Conservation (phyloP, 192 early-diverging fungal species). For the Podila epigama region DNA sequence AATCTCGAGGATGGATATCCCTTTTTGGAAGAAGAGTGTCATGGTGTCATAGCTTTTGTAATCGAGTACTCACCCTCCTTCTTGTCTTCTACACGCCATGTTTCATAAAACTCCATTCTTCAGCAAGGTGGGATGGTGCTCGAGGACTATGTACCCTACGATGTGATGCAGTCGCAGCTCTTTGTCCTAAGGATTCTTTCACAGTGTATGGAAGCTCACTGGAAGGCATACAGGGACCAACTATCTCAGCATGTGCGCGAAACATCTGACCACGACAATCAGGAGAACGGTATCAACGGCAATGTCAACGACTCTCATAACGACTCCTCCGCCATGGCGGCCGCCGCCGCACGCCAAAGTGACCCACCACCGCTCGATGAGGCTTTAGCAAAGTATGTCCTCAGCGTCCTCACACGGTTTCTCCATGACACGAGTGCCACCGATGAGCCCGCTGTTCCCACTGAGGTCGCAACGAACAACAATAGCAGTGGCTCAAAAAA, state of each 20-base stretch:
- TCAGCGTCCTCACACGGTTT: slow-evolving; percentile 68
- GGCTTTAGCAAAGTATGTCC: slow-evolving; percentile 68
- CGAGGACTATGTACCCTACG: slow-evolving; percentile 65
- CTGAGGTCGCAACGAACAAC: slow-evolving; percentile 44
- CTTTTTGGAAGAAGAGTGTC: too few relatives aligned
- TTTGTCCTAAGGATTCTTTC: slow-evolving; percentile 84
- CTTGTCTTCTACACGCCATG: neutral
- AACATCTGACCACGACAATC: slow-evolving; percentile 29
- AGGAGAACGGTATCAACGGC: slow-evolving; percentile 17
- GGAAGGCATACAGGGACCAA: slow-evolving; percentile 74
- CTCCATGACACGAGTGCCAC: slow-evolving; percentile 62
- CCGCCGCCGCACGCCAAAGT: slow-evolving; percentile 44
- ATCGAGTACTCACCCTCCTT: neutral
- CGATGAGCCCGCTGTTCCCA: slow-evolving; percentile 47
- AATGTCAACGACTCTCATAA: slow-evolving; percentile 12
- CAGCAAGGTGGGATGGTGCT: slow-evolving; percentile 53
- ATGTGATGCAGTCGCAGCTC: slow-evolving; percentile 86
- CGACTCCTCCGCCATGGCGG: slow-evolving; percentile 28
- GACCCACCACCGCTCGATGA: slow-evolving; percentile 86
- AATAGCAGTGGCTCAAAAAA: slow-evolving; percentile 29
- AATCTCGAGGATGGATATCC: neutral
- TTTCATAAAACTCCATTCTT: too few relatives aligned
- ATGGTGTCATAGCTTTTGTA: too few relatives aligned
- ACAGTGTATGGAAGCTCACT: slow-evolving; percentile 86
- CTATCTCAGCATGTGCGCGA: slow-evolving; percentile 39